A percentile compares a stretch with the other conserved stretches of the same genome.
phyloP scores from a whole-genome alignment of 1,284 basidiomycete genomes.

The Heterobasidion annosum region DNA sequence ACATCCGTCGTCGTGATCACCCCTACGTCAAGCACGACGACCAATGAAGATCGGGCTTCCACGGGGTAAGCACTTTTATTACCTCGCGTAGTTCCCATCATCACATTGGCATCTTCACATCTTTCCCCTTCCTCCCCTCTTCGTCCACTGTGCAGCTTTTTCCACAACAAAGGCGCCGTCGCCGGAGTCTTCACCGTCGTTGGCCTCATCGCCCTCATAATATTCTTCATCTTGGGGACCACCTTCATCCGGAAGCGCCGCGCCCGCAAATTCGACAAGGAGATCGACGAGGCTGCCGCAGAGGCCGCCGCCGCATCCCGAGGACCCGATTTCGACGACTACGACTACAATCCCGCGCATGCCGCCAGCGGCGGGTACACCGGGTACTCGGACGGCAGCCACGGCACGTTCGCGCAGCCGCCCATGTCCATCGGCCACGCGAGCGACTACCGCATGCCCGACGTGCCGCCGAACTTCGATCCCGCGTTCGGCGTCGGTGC shows the following conservation, averaged over 20 bases:
- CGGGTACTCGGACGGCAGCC: slow-evolving; percentile 50
- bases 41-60: neutral
- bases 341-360: slow-evolving; percentile 26
- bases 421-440: slow-evolving; percentile 27
- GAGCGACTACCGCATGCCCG: slow-evolving; percentile 41
- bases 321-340: slow-evolving; percentile 47
- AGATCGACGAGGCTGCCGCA: slow-evolving; percentile 52
- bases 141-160: slow-evolving; percentile 38
- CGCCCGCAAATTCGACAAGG: slow-evolving; percentile 55
- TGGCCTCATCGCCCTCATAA: slow-evolving; percentile 43
- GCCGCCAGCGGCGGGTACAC: slow-evolving; percentile 20
- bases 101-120: neutral
- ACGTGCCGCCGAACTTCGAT: slow-evolving; percentile 29
- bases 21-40: neutral
- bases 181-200: slow-evolving; percentile 63
- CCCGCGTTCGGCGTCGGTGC: slow-evolving; percentile 20
- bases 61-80: neutral
- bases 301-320: slow-evolving; percentile 20
- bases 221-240: slow-evolving; percentile 44
- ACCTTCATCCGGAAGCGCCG: slow-evolving; percentile 50
- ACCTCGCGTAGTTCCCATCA: neutral
- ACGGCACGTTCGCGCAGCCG: slow-evolving; percentile 51
- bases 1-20: neutral
- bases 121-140: neutral
- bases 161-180: slow-evolving; percentile 60